Base-by-base conservation (phyloP, 495 filamentous ascomycete species). In the Penicillium silybi region DNA sequence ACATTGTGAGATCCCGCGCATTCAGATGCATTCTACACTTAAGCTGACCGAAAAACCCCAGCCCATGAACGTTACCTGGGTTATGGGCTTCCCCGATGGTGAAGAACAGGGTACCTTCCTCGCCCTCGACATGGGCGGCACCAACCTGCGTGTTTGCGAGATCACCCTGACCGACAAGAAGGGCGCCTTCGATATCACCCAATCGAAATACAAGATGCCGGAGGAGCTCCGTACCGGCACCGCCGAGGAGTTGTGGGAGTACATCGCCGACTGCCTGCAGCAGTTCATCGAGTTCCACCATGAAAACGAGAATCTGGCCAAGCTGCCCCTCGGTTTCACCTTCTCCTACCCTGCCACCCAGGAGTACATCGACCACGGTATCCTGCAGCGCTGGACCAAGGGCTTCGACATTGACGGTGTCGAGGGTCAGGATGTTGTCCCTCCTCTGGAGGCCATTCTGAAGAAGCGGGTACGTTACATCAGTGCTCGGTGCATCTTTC, bases 61-160 rank as follows among this genome's bases (percentile, higher is more conserved):
- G 91, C 93, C 93, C 53, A 98, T 98, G 93, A 97, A 97, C 72
- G 88, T 93, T 38, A 97, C 93, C 45, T 98, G 93, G 93, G 92
- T 93, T 50, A 91, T 97, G 85, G 85, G 83, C 49, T 95, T 88
- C 71, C 93, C 93, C 51, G 86, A 87, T 62, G 93, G 93, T 47
- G 57, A 91, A 52, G 93, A 98, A 68, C 86, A 84, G 13, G 93
- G 93, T 54, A 96, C 88, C 35, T 98, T 84, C 68, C 78, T 98
- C 41, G 93, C 93, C 58, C 78, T 98, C 27, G 93, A 98, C 66
- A 97, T 98, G 95, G 93, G 93, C 52, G 93, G 93, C 58, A 98
- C 93, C 66, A 98, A 98, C 66, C 79, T 98, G 50, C 90, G 93
- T 65, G 95, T 98, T 61, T 98, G 93, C 75, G 90, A 98, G 69